Conservation (phyloP, 1,139 yeast species). For the Sugiyamaella castrensis region DNA sequence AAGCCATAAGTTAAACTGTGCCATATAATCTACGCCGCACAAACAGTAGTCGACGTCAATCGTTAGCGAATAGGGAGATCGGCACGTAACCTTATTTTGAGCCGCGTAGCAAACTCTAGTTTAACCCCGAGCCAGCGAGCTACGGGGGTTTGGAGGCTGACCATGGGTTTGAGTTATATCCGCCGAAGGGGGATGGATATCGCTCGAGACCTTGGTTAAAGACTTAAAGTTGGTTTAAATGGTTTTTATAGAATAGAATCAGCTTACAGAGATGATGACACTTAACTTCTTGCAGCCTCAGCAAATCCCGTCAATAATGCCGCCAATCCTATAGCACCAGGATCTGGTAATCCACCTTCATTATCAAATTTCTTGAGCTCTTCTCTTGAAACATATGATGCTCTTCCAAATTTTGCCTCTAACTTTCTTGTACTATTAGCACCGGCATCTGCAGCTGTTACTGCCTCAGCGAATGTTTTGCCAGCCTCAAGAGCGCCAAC, state of each 20-base stretch:
- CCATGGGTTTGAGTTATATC: no score
- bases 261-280: background rate
- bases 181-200: no score
- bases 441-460: conserved; percentile 66
- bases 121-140: no score
- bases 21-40: no score
- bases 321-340: conserved; percentile 65
- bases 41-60: no score
- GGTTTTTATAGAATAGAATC: background rate
- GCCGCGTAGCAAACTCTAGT: no score
- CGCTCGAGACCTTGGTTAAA: background rate
- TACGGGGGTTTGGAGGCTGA: no score
- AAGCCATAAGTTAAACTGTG: no score
- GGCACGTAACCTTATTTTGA: no score
- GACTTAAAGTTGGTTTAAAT: background rate
- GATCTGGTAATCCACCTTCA: conserved; percentile 70
- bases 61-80: no score
- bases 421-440: conserved; percentile 70
- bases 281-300: conserved; percentile 20
- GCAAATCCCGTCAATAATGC: conserved; percentile 33
- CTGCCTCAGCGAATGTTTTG: conserved; percentile 56
- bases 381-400: conserved; percentile 75
- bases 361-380: conserved; percentile 45
- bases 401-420: conserved; percentile 88
- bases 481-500: conserved; percentile 55